These are phyloP conservation scores for Annulohypoxylon truncatum DNA, from an alignment of 2,329 filamentous ascomycete species.

Conservation along the genomic window DNA sequence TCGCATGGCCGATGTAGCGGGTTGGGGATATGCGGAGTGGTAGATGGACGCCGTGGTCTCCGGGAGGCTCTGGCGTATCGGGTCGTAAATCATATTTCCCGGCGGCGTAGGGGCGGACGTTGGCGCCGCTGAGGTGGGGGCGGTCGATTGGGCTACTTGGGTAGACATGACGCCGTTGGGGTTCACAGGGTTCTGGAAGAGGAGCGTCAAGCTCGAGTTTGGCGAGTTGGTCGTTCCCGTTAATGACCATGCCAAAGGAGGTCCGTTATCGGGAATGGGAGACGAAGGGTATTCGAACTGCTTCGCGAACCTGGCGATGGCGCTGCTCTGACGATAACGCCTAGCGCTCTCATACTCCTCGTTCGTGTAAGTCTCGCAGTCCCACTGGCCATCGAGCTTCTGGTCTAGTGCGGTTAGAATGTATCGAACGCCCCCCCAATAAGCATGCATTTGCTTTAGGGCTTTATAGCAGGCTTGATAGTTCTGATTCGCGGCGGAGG, in stretches of 20 bases:
- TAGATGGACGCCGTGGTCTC: conserved; percentile 61
- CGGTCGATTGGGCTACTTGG: conserved; percentile 32
- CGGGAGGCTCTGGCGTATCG: conserved; percentile 66
- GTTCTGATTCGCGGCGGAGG: conserved; percentile 85
- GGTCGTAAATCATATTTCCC: conserved; percentile 70
- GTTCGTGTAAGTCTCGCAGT: conserved; percentile 73
- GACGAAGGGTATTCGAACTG: conserved; percentile 59
- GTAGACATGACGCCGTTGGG: conserved; percentile 35
- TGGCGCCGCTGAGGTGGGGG: conserved; percentile 42
- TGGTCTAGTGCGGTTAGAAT: conserved; percentile 88
- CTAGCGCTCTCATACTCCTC: conserved; percentile 84
- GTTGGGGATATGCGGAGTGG: conserved; percentile 62
- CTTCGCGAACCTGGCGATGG: conserved; percentile 57
- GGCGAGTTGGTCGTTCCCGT: conserved; percentile 88
- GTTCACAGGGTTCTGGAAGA: conserved; percentile 71
- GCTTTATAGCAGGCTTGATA: conserved; percentile 90
- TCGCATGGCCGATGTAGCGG: conserved; percentile 60
- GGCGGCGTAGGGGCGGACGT: conserved; percentile 61
- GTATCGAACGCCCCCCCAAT: conserved; percentile 89
- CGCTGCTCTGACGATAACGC: conserved; percentile 58
- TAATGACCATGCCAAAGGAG: conserved; percentile 83
- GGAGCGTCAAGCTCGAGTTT: conserved; percentile 82
- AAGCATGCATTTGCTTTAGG: conserved; percentile 80
- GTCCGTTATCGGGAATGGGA: conserved; percentile 57
- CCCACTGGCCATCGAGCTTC: conserved; percentile 86